A percentile compares a stretch with the other conserved stretches of the same genome.
These are phyloP conservation scores for Podila horticola DNA, from an alignment of 192 early-diverging fungal genomes.

Conservation along the genomic window DNA sequence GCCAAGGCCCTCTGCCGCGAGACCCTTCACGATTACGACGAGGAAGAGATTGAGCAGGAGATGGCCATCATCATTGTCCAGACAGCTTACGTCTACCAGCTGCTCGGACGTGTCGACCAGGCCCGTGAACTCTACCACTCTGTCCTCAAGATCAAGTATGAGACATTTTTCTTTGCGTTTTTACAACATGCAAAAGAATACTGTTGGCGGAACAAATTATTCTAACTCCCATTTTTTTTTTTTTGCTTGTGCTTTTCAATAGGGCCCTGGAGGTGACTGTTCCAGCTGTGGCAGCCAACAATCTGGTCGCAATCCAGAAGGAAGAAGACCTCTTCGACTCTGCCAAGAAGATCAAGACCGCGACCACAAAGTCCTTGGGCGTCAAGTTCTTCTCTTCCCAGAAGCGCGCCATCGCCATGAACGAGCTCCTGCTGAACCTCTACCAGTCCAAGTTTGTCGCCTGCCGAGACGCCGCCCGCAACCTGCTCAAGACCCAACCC, in stretches of 20 bases:
- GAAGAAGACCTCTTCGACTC: constrained; percentile 69
- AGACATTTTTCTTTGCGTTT: no score
- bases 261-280: constrained; percentile 66
- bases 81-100: constrained; percentile 74
- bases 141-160: constrained; percentile 67
- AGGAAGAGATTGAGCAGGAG: constrained; percentile 75
- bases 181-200: no score
- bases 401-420: constrained; percentile 68
- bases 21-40: constrained; percentile 62
- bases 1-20: constrained; percentile 64
- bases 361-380: constrained; percentile 64
- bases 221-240: background rate
- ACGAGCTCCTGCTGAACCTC: constrained; percentile 67
- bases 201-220: no score
- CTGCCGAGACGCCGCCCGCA: constrained; percentile 61
- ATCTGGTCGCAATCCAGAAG: constrained; percentile 66
- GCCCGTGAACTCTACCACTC: constrained; percentile 69
- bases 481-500: constrained; percentile 66
- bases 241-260: background rate
- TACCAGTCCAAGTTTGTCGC: constrained; percentile 66
- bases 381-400: constrained; percentile 68
- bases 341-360: constrained; percentile 62
- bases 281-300: constrained; percentile 75
- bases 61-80: constrained; percentile 69
- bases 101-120: constrained; percentile 60